Evolutionary conservation across 139 green algal species (phyloP), one percentile per base, ranked within the genome.

Genomic region (Bryopsis sp.): DNA sequence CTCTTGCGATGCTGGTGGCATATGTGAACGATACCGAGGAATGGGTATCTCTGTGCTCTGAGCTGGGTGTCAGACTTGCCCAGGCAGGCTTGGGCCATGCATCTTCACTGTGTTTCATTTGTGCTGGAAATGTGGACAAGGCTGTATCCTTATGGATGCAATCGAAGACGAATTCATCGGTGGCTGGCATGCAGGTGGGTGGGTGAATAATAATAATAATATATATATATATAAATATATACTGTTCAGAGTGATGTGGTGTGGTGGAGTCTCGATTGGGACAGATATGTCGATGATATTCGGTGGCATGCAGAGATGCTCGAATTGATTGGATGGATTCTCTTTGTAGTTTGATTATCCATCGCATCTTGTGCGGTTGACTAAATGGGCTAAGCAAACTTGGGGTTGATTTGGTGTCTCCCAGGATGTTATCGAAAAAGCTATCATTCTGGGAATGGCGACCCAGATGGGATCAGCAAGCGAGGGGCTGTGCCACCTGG

Each of bases 361-460:
- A 2, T 11, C 29, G 57, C 3, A 69, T 26, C n/a, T n/a, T n/a
- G n/a, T n/a, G n/a, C n/a, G n/a, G n/a, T n/a, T n/a, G n/a, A n/a
- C n/a, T n/a, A n/a, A 64, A 4, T 1, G 29, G 37, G 11, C 31
- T 29, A 62, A 7, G 35, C 64, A 61, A 11, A 65, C 32, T 60
- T 22, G 29, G 38, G 0, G 37, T 31, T 39, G 54, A 11, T 3
- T 8, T 39, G n/a, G 35, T 36, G 2, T 3, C 60, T 8, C 26
- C 69, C 87, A 97, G 82, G 74, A 72, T 1, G 76, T 97, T 33
- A 85, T 97, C 72, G 94, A 99, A 79, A 96, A 96, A 79, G 84
- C 88, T 1, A 81, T 98, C 47, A 84, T 98, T 54, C 85, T 99
- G 68, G 82, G 85, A 36, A 70, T 92, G 29, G 94, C 86, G 1